Conservation (phyloP, 306 rosid species). For the Malus fusca region DNA sequence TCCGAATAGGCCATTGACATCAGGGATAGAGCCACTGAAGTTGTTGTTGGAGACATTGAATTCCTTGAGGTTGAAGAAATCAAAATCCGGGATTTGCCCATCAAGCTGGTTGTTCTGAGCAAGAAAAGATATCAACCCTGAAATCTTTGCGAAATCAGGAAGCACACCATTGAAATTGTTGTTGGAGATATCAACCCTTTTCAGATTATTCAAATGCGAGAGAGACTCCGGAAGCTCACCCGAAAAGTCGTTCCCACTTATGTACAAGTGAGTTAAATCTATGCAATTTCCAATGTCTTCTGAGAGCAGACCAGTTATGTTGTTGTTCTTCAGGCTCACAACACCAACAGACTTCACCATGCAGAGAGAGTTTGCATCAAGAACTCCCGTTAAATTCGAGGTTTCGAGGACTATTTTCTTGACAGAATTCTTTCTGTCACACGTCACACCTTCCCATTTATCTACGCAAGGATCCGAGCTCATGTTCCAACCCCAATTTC, state of each 20-base stretch:
- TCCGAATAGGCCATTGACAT: conserved; percentile 28
- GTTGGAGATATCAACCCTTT: conserved; percentile 28
- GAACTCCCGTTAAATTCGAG: conserved; percentile 22
- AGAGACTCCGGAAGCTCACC: conserved; percentile 44
- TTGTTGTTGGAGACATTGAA: conserved; percentile 58
- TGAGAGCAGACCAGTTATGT: conserved; percentile 28
- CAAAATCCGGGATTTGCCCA: conserved; percentile 44
- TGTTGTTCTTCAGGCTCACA: conserved; percentile 33
- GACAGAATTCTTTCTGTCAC: conserved; percentile 19
- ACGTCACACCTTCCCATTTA: conserved; percentile 46
- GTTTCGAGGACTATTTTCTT: conserved; percentile 32
- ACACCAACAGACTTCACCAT: conserved; percentile 13
- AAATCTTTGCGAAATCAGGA: conserved; percentile 36
- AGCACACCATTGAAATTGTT: conserved; percentile 44
- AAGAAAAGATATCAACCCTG: conserved; percentile 39
- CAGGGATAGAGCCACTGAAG: conserved; percentile 41
- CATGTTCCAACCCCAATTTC: conserved; percentile 51
- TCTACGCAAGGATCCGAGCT: conserved; percentile 49
- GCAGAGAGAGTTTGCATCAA: conserved; percentile 41
- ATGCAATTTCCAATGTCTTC: conserved; percentile 39
- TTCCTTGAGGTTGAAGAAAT: conserved; percentile 36
- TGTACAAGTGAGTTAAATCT: conserved; percentile 34
- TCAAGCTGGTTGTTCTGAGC: conserved; percentile 42
- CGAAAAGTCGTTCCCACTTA: conserved; percentile 42
- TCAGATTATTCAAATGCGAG: conserved; percentile 26